Evolutionary conservation across 805 yeast species (phyloP).

Genomic region (Ogataea trehalophila): DNA sequence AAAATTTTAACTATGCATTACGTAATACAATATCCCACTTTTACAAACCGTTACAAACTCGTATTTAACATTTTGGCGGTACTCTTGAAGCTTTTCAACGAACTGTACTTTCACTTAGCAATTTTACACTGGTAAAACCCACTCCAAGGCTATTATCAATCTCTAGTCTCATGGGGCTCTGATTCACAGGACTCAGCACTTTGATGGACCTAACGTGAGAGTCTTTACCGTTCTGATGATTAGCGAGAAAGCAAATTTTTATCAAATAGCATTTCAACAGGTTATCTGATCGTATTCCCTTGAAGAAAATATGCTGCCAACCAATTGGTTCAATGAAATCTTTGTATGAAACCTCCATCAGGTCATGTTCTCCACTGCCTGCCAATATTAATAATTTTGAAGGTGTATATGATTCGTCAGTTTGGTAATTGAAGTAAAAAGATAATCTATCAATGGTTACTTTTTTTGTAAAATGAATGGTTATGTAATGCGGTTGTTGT

Average conservation of each 20-base stretch:
- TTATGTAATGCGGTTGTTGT: constrained; percentile 75
- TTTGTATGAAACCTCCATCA: constrained; percentile 58
- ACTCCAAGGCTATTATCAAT: constrained; percentile 22
- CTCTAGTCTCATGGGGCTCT: constrained; percentile 20
- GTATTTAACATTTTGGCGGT: no score
- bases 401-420: constrained; percentile 95
- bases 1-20: no score
- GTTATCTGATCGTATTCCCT: constrained; percentile 48
- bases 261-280: constrained; percentile 63
- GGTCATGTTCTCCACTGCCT: constrained; percentile 77
- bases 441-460: constrained; percentile 67
- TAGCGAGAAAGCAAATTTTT: constrained; percentile 58
- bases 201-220: constrained; percentile 79
- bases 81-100: constrained; percentile 12
- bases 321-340: constrained; percentile 66
- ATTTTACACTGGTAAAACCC: constrained; percentile 30
- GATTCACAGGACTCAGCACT: constrained; percentile 42
- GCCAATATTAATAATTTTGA: constrained; percentile 57
- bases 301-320: constrained; percentile 66
- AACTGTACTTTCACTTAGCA: constrained; percentile 30
- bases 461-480: constrained; percentile 72
- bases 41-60: not conserved
- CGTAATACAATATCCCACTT: no score
- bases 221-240: constrained; percentile 95
- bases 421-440: constrained; percentile 60